phyloP scores from a whole-genome alignment of 306 rosid species.

The Cucumis cinereus region DNA sequence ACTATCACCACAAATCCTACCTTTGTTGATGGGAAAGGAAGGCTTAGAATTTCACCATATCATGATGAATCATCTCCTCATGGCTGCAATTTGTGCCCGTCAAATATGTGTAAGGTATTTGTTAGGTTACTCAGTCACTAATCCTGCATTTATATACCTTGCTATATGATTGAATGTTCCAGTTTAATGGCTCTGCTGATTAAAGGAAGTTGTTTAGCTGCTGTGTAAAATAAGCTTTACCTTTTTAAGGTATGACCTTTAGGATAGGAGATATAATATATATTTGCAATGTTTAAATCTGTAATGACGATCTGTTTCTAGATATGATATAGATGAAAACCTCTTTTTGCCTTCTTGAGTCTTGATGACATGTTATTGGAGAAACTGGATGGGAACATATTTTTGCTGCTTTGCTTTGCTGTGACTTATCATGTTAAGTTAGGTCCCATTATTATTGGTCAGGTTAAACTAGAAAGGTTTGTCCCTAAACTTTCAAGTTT shows the following conservation, averaged over 20 bases:
- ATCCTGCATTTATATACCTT: not conserved
- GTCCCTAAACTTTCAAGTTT: not conserved
- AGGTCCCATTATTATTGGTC: not conserved
- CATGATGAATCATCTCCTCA: constrained; percentile 46
- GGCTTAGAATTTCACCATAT: constrained; percentile 45
- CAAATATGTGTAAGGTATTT: constrained; percentile 71
- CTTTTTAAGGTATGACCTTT: not conserved
- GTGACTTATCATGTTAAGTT: not conserved
- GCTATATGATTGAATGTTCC: not conserved
- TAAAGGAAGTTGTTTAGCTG: not conserved
- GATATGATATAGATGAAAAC: not conserved
- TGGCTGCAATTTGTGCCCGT: constrained; percentile 49
- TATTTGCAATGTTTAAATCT: not conserved
- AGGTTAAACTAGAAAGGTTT: not conserved
- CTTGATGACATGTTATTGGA: not conserved
- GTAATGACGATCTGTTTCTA: not conserved
- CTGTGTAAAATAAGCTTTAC: not conserved
- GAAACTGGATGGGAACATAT: not conserved
- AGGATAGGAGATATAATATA: not conserved
- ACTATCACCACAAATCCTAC: constrained; percentile 43
- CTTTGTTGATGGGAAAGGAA: constrained; percentile 34
- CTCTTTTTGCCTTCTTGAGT: not conserved
- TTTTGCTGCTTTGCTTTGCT: not conserved
- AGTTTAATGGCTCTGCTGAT: not conserved
- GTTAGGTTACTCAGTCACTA: not conserved